phyloP scores from a whole-genome alignment of 306 rosid species.

The Cucumis hystrix region DNA sequence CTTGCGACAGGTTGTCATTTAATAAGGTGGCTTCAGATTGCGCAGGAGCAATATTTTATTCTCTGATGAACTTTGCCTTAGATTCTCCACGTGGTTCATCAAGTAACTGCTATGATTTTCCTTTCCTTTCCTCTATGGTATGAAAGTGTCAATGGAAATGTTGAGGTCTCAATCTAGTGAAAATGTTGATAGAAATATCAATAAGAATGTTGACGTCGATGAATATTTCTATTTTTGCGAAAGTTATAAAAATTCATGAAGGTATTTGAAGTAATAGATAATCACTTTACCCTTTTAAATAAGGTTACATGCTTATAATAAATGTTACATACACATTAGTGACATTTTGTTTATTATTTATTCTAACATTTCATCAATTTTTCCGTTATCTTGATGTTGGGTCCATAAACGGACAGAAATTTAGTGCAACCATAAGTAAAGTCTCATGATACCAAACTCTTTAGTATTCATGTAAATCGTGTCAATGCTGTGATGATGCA shows the following conservation, averaged over 20 bases:
- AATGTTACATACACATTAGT: not conserved
- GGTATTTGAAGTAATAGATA: not conserved
- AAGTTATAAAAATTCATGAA: not conserved
- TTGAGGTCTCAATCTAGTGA: not conserved
- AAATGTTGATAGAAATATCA: not conserved
- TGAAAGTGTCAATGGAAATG: not conserved
- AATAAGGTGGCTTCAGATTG: conserved; percentile 72
- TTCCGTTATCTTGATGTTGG: not conserved
- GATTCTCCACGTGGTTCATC: conserved; percentile 51
- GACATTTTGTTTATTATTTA: not conserved
- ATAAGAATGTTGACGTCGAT: not conserved
- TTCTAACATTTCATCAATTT: not conserved
- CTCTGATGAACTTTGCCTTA: conserved; percentile 63
- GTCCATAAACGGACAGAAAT: not conserved
- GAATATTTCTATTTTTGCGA: not conserved
- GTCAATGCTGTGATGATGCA: not conserved
- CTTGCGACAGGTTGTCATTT: conserved; percentile 58
- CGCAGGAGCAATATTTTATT: conserved; percentile 84
- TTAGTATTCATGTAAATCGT: not conserved
- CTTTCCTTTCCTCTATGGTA: not conserved
- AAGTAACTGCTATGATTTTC: conserved; percentile 27
- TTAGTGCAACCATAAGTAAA: not conserved
- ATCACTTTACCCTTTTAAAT: not conserved
- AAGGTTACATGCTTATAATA: not conserved
- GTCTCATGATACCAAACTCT: not conserved